Conservation (phyloP, 2,329 filamentous ascomycete species). For the Byssochlamys sp. region DNA sequence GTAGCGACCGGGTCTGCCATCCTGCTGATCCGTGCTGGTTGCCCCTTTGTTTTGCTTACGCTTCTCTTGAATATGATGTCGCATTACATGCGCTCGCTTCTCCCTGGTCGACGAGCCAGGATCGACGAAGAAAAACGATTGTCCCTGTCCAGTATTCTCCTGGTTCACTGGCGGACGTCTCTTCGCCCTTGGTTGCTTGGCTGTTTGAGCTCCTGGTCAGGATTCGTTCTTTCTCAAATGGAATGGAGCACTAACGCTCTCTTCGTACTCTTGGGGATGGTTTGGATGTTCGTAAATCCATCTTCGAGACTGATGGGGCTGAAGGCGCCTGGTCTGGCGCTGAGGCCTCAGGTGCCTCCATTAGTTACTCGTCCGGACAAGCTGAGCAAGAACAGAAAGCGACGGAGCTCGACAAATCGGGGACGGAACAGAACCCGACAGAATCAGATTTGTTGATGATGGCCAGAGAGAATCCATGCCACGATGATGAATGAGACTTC, state of each 20-base stretch:
- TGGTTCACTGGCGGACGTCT: slow-evolving; percentile 16
- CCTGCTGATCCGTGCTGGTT: slow-evolving; percentile 8
- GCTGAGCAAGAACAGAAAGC: background rate
- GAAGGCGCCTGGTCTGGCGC: background rate
- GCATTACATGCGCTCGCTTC: slow-evolving; percentile 37
- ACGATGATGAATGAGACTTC: background rate
- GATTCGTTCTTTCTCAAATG: background rate
- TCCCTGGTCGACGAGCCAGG: slow-evolving; percentile 31
- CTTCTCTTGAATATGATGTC: slow-evolving; percentile 36
- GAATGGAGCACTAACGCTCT: background rate
- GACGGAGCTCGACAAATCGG: background rate
- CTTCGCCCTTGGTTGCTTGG: slow-evolving; percentile 15
- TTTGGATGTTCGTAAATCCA: background rate
- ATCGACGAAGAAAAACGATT: slow-evolving; percentile 34
- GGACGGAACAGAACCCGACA: background rate
- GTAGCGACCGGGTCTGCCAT: slow-evolving; percentile 9
- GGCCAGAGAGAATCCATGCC: background rate
- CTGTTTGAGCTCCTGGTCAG: slow-evolving; percentile 6
- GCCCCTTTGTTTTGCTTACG: slow-evolving; percentile 23
- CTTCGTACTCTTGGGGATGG: background rate
- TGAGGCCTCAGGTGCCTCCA: background rate
- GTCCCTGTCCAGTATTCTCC: slow-evolving; percentile 16
- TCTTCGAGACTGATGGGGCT: background rate
- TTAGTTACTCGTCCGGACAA: background rate
- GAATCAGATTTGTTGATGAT: background rate